These are phyloP conservation scores for Margaritispora aquatica DNA, from an alignment of 495 filamentous ascomycete genomes.

Conservation along the genomic window DNA sequence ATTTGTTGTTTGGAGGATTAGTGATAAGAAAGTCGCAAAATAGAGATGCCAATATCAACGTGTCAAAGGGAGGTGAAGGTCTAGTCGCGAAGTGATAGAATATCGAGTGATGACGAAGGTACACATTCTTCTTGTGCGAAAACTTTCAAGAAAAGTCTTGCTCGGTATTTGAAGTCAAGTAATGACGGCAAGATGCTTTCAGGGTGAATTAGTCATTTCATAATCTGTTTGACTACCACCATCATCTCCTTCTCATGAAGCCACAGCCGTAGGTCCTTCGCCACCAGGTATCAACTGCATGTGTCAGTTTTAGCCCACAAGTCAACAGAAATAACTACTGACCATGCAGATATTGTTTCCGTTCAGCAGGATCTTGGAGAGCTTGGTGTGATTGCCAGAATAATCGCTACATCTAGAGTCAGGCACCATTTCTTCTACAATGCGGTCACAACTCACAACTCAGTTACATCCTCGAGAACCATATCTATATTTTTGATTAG, in stretches of 20 bases:
- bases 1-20: too few species aligned
- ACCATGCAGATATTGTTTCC: conserved; percentile 99
- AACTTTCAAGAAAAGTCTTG: too few species aligned
- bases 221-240: background rate
- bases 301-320: background rate
- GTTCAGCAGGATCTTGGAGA: conserved; percentile 92
- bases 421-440: background rate
- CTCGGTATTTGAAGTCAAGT: too few species aligned
- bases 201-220: background rate
- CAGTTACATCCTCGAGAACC: conserved; percentile 95
- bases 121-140: too few species aligned
- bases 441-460: conserved; percentile 65
- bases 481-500: conserved; percentile 59
- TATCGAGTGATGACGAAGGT: too few species aligned
- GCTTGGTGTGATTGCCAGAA: conserved; percentile 74
- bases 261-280: conserved; percentile 54
- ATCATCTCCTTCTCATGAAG: background rate
- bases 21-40: too few species aligned
- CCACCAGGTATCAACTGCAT: conserved; percentile 79
- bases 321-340: conserved; percentile 8
- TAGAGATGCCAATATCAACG: too few species aligned
- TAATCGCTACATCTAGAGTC: conserved; percentile 62
- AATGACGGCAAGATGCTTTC: too few species aligned
- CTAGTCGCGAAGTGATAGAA: too few species aligned
- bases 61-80: too few species aligned